These are phyloP conservation scores for Termitomyces heimii DNA, from an alignment of 768 basidiomycete species.

Conservation along the genomic window DNA sequence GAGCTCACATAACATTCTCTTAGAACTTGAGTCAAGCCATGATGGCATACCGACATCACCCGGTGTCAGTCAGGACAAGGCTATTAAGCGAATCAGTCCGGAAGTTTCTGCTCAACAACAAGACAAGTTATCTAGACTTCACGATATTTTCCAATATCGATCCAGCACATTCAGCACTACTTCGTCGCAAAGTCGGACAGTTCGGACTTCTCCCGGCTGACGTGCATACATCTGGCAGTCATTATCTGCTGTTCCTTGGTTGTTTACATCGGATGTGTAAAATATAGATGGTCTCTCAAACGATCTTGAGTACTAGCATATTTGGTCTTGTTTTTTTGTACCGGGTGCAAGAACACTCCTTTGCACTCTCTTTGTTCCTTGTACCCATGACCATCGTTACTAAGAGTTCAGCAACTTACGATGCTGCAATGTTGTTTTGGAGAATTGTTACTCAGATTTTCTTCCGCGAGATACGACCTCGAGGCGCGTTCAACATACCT, in stretches of 20 bases:
- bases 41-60: slow-evolving; percentile 25
- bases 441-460: slow-evolving; percentile 84
- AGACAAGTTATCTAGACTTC: slow-evolving; percentile 68
- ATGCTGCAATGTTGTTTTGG: slow-evolving; percentile 82
- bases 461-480: slow-evolving; percentile 91
- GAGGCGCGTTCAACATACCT: slow-evolving; percentile 94
- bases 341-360: background rate
- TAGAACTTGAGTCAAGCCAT: slow-evolving; percentile 63
- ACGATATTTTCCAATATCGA: slow-evolving; percentile 81
- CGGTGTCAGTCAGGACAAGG: slow-evolving; percentile 19
- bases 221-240: background rate
- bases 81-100: slow-evolving; percentile 23
- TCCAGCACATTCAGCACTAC: slow-evolving; percentile 53
- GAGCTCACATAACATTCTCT: slow-evolving; percentile 7
- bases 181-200: slow-evolving; percentile 31
- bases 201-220: slow-evolving; percentile 24
- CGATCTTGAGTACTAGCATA: background rate
- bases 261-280: background rate
- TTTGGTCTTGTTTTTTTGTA: slow-evolving; percentile 7
- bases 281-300: background rate
- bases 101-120: slow-evolving; percentile 37
- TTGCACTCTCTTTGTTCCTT: background rate
- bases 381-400: slow-evolving; percentile 16
- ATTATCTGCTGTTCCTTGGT: background rate
- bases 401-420: slow-evolving; percentile 42